Base-by-base conservation (phyloP, 2,329 filamentous ascomycete genomes). In the Aspergillus aculeatinus region DNA sequence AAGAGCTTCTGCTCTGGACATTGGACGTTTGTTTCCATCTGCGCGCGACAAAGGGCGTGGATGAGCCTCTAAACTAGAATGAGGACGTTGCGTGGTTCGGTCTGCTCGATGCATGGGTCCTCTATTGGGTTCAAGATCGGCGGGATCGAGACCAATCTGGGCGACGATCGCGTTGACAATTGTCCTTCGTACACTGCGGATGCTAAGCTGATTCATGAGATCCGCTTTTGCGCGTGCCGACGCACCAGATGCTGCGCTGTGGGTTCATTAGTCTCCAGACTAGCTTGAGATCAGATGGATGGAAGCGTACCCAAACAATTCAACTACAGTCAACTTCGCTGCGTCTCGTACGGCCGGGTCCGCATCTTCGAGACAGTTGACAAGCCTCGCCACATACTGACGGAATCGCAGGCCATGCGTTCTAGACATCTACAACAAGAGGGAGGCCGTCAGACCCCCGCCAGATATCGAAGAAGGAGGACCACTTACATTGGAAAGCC, bases 301-400 rank as follows among this genome's bases (percentile, higher is more conserved):
- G 16, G 44, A 23, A 33, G 68, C 81, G 61, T 78, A 92, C 89
- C 83, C 85, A 78, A 97, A 97, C 33, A 98, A 83, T 64, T 95
- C 90, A 61, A 97, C 90, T 52, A 97, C 88, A 1, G 91, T 89
- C 58, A 81, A 81, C 78, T 95, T 96, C 63, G 93, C 92, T 42
- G 86, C 85, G 70, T 96, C 92, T 73, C 94, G 87, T 65, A 97
- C 92, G 76, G 87, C 88, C 53, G 90, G 89, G 74, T 96, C 94
- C 10, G 92, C 90, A 74, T 97, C 93, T 77, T 97, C 94, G 48
- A 97, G 83, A 66, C 95, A 85, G 57, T 91, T 89, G 79, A 97
- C 94, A 47, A 97, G 82, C 11, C 85, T 83, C 2, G 91, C 89
- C 1, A 96, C 92, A 73, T 96, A 96, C 69, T 81, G 81, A 63